A percentile compares a stretch with the other conserved stretches of the same genome.
Conservation (phyloP, 2,329 filamentous ascomycete species). For the Pseudogymnoascus sp. region DNA sequence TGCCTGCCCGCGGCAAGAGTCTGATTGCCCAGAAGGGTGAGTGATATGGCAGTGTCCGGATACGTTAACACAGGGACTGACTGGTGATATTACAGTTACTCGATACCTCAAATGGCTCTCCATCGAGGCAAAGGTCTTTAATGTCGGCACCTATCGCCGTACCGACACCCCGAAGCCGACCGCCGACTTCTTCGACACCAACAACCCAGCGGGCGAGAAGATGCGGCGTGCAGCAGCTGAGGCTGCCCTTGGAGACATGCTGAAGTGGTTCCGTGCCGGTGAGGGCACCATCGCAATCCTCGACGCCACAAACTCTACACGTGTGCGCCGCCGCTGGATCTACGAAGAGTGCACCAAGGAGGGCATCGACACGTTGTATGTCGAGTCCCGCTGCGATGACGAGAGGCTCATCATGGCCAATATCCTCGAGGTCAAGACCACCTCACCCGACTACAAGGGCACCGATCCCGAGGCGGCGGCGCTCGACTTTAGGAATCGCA, state of each 20-base stretch:
- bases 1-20: conserved; percentile 93
- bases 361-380: conserved; percentile 83
- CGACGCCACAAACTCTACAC: conserved; percentile 95
- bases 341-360: conserved; percentile 66
- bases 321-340: conserved; percentile 83
- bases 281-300: conserved; percentile 85
- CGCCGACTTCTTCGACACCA: conserved; percentile 90
- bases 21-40: conserved; percentile 94
- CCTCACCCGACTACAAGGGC: conserved; percentile 86
- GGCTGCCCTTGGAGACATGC: conserved; percentile 87
- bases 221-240: conserved; percentile 82
- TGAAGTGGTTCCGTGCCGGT: conserved; percentile 74
- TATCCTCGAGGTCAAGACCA: conserved; percentile 94
- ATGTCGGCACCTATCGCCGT: conserved; percentile 92
- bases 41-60: conserved; percentile 19
- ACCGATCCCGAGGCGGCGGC: conserved; percentile 91
- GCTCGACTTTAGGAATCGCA: conserved; percentile 84
- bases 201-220: conserved; percentile 83
- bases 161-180: conserved; percentile 81
- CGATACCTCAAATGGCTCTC: conserved; percentile 96
- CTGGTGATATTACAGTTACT: conserved; percentile 52
- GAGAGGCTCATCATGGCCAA: conserved; percentile 97
- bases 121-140: conserved; percentile 89
- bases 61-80: not conserved
- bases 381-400: conserved; percentile 94